Percentiles rank a stretch among this genome's conserved stretches.
phyloP scores from a whole-genome alignment of 1,284 basidiomycete species.

The Takashimella koratensis region DNA sequence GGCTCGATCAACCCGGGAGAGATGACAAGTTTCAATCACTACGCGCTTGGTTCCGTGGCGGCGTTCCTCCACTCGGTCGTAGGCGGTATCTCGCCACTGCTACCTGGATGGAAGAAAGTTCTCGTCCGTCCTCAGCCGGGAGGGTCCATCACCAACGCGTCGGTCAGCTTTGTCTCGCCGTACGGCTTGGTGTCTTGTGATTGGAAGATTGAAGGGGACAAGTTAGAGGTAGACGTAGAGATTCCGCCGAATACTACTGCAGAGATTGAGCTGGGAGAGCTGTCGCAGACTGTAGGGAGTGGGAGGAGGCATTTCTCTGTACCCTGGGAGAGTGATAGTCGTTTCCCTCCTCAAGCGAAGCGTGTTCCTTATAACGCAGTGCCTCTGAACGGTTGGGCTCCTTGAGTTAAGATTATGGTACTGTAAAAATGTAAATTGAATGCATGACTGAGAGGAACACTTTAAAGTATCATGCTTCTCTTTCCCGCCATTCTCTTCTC shows the following conservation, averaged over 20 bases:
- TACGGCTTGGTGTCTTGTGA: slow-evolving; percentile 4
- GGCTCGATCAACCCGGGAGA: slow-evolving; percentile 23
- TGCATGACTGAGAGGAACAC: no score
- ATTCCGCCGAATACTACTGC: slow-evolving; percentile 35
- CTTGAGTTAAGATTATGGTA: no score
- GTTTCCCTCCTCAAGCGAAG: neutral
- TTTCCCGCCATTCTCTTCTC: neutral
- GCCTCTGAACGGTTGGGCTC: neutral
- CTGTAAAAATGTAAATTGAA: no score
- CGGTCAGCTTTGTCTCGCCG: slow-evolving; percentile 1
- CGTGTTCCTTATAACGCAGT: neutral
- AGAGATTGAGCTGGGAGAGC: slow-evolving; percentile 12
- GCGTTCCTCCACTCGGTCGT: slow-evolving; percentile 14
- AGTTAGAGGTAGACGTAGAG: slow-evolving; percentile 17
- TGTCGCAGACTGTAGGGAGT: slow-evolving; percentile 8
- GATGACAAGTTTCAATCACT: slow-evolving; percentile 25
- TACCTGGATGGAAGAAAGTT: slow-evolving; percentile 15
- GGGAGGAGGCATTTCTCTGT: slow-evolving; percentile 4
- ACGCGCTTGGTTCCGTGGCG: slow-evolving; percentile 17
- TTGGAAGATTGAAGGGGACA: slow-evolving; percentile 10
- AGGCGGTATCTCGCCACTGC: slow-evolving; percentile 13
- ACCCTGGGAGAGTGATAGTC: neutral
- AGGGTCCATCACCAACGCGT: slow-evolving; percentile 13
- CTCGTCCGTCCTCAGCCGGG: slow-evolving; percentile 16
- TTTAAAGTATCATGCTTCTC: no score